Conservation (phyloP, 116 monocot species). For the Trichopus zeylanicus region DNA sequence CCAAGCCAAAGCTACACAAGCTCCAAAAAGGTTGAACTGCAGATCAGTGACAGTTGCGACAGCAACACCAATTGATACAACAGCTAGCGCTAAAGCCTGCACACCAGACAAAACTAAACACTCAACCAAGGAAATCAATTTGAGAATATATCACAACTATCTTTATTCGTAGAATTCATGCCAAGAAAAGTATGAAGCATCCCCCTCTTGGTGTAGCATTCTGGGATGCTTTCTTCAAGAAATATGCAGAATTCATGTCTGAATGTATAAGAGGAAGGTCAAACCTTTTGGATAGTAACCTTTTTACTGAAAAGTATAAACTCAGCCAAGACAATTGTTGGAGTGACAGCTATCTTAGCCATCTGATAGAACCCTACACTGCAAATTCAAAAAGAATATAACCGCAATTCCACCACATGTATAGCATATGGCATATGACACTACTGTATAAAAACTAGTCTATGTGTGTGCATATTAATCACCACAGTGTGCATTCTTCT, state of each 20-base stretch:
- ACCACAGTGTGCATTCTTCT: too few species aligned
- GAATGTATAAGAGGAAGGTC: too few species aligned
- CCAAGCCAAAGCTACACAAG: constrained; percentile 84
- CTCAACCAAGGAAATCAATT: not conserved
- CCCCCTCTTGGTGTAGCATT: too few species aligned
- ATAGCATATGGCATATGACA: too few species aligned
- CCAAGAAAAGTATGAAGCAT: too few species aligned
- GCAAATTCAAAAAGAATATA: constrained; percentile 19
- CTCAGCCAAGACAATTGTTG: constrained; percentile 82
- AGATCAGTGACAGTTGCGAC: constrained; percentile 92
- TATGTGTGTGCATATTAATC: too few species aligned
- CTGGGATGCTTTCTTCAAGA: too few species aligned
- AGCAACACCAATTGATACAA: constrained; percentile 82
- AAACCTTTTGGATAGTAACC: constrained; percentile 72
- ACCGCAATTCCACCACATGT: too few species aligned
- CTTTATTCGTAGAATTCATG: too few species aligned
- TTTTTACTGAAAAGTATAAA: constrained; percentile 68
- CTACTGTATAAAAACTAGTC: too few species aligned
- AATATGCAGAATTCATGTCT: too few species aligned
- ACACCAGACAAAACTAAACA: not conserved
- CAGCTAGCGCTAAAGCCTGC: constrained; percentile 60
- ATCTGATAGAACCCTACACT: constrained; percentile 98
- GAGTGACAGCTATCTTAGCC: constrained; percentile 95
- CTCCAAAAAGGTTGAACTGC: constrained; percentile 89
- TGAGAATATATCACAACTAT: too few species aligned